These are phyloP conservation scores for Lablab purpureus DNA, from an alignment of 306 rosid species.

Conservation along the genomic window DNA sequence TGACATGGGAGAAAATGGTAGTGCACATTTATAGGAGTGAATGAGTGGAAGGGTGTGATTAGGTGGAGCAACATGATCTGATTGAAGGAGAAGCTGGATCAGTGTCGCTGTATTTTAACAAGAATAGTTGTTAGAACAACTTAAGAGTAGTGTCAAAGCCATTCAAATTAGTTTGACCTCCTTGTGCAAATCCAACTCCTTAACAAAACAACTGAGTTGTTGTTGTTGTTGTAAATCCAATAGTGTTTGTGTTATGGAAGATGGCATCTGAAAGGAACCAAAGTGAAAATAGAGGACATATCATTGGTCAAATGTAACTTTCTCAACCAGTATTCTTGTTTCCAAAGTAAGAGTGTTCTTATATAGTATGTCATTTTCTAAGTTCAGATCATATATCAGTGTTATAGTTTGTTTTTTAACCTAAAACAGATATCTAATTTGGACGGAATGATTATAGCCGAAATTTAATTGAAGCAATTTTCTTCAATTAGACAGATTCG, in stretches of 20 bases:
- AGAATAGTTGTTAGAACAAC: constrained; percentile 65
- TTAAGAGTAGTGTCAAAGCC: constrained; percentile 75
- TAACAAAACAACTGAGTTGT: neutral
- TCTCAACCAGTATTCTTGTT: constrained; percentile 60
- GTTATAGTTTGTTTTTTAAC: neutral
- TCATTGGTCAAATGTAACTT: constrained; percentile 49
- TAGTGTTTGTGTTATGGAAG: constrained; percentile 18
- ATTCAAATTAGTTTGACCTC: constrained; percentile 53
- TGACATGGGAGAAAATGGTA: constrained; percentile 23
- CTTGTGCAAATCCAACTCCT: constrained; percentile 53
- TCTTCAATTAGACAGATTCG: neutral
- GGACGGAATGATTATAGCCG: neutral
- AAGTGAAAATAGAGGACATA: neutral
- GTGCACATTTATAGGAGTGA: constrained; percentile 41
- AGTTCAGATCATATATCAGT: constrained; percentile 15
- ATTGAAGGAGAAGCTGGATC: constrained; percentile 41
- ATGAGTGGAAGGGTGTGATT: neutral
- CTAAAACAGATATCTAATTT: neutral
- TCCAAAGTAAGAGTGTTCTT: constrained; percentile 43
- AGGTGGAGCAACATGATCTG: constrained; percentile 25
- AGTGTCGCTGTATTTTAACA: constrained; percentile 40
- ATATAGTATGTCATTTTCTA: constrained; percentile 41
- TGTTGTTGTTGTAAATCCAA: neutral
- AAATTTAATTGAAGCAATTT: constrained; percentile 32
- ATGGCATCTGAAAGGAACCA: constrained; percentile 40